Base-by-base conservation (phyloP, 2,329 filamentous ascomycete species). In the Lasiodiplodia gonubiensis region DNA sequence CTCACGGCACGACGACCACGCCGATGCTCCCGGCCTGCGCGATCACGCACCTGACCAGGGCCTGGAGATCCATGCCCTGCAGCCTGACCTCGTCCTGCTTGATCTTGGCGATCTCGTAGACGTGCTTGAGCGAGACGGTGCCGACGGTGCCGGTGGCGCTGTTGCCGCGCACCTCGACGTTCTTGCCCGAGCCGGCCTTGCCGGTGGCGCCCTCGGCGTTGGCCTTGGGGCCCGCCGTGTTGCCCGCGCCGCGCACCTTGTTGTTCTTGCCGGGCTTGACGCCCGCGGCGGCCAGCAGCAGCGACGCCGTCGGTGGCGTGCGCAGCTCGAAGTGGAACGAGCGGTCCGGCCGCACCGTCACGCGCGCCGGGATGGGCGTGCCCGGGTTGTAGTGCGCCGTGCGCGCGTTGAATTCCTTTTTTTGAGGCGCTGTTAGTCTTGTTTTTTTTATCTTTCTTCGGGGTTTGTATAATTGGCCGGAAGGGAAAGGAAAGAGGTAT, bases 31-130 rank as follows among this genome's bases (percentile, higher is more conserved):
- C 82, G 64, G 83, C 83, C 77, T 85, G 83, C 67, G 80, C 86
- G 53, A 83, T 73, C 33, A 94, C 92, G 25, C 93, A 94, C 71
- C 92, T 87, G 30, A 89, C 84, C 74, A 98, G 78, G 0, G 92
- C 93, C 80, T 97, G 93, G 39, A 97, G 86, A 71, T 90, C 93
- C 90, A 94, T 92, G 0, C 90, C 90, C 76, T 73, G 76, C 71
- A 85, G 70, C 67, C 83, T 74, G 49, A 73, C 75, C 79, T 85
- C 83, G 2, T 72, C 71, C 66, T 80, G 90, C 86, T 99, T 99
- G 76, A 99, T 96, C 85, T 92, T 94, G 71, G 95, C 95, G 80
- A 99, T 98, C 83, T 98, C 94, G 81, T 93, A 98, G 25, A 99
- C 84, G 81, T 99, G 95, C 85, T 99, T 99, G 75, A 99, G 82